Base-by-base conservation (phyloP, 352 stramenopile species). In the Lagenidium giganteum region DNA sequence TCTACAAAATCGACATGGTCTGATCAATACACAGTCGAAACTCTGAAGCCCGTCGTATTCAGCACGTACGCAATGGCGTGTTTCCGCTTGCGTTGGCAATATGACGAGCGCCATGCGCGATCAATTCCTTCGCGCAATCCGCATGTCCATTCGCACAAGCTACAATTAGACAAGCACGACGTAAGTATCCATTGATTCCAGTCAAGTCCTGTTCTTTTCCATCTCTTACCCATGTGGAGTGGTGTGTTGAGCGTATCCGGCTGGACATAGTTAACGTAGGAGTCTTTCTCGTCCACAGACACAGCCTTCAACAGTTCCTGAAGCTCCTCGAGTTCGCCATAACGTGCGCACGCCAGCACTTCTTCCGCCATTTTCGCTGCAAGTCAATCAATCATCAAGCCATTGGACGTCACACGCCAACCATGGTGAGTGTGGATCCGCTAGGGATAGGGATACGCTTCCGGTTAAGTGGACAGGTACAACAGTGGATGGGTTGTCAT, bases 141-240 rank as follows among this genome's bases (percentile, higher is more conserved):
- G 55, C 45, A 38, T 90, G 79, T 8, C 79, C 82, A 52, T 93
- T 93, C 8, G 79, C 82, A 46, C 82, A 91, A 3, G 82, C 78
- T 91, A 43, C 17, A 38, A 28, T 30, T 24, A 47, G 24, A 45
- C 16, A 20, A 50, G 9, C 7, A 5, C 4, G 18, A 2, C 26
- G 23, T 5, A 5, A 51, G 21, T 9, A 51, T 21, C 22, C 20
- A 20, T 8, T 16, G 17, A 12, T 3, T 38, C 4, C 3, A 7
- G 21, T 11, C 17, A 24, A 24, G 6, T 36, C 17, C 7, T 8
- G 12, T 20, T 20, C n/a, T n/a, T 24, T 8, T 8, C 8, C n/a
- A 13, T 14, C 17, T 28, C 57, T 23, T 57, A 87, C 78, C 81
- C 81, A 93, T 93, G 61, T 93, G 81, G 17, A 93, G 71, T 21